Evolutionary conservation across 1,139 yeast species (phyloP).

Genomic region (Hyphopichia pseudoburtonii): DNA sequence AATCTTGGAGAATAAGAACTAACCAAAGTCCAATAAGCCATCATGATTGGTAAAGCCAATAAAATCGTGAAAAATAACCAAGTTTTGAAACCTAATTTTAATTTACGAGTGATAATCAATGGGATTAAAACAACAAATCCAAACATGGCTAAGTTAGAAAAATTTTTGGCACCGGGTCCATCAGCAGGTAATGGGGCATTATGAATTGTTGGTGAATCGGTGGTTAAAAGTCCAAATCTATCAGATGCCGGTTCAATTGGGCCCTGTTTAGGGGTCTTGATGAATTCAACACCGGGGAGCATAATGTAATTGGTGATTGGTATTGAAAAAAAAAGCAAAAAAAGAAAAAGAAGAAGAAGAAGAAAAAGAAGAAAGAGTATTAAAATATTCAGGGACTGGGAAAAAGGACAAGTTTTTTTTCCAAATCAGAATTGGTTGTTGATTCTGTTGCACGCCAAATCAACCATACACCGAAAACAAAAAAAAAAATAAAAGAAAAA

Average conservation of each 20-base stretch:
- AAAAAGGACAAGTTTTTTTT: slow-evolving; percentile 2
- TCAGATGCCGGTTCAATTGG: slow-evolving; percentile 48
- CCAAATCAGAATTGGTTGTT: background rate
- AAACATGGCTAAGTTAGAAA: slow-evolving; percentile 61
- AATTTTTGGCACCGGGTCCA: slow-evolving; percentile 82
- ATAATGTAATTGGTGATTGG: slow-evolving; percentile 13
- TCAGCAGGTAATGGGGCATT: slow-evolving; percentile 91
- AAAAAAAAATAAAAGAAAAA: no score
- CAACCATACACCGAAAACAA: no score
- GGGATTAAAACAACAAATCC: slow-evolving; percentile 63
- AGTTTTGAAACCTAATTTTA: slow-evolving; percentile 75
- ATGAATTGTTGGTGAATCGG: slow-evolving; percentile 70
- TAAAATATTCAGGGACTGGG: background rate
- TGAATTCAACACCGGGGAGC: slow-evolving; percentile 50
- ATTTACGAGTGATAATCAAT: slow-evolving; percentile 56
- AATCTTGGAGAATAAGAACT: slow-evolving; percentile 80
- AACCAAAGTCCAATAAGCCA: slow-evolving; percentile 79
- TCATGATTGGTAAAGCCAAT: slow-evolving; percentile 64
- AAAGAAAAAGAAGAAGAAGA: background rate
- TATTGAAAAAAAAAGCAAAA: background rate
- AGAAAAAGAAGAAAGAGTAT: slow-evolving; percentile 4
- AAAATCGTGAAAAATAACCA: slow-evolving; percentile 57
- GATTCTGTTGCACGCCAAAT: no score
- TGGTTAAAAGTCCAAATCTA: slow-evolving; percentile 60
- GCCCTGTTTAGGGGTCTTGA: slow-evolving; percentile 58